These are phyloP conservation scores for Lactarius indigo DNA, from an alignment of 768 basidiomycete species.

Conservation along the genomic window DNA sequence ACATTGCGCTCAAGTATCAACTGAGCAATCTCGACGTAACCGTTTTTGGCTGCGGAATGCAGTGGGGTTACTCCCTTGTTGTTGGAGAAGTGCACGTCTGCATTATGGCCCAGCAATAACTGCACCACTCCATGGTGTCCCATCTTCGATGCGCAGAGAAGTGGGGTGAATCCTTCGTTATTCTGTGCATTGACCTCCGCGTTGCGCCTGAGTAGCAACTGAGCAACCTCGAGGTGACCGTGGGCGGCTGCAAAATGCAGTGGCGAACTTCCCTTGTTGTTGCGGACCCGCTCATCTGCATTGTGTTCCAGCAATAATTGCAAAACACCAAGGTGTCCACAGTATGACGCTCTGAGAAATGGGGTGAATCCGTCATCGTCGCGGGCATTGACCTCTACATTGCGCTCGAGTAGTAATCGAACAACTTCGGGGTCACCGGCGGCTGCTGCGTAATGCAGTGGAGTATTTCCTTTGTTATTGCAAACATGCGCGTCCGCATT, in stretches of 20 bases:
- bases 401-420: background rate
- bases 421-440: background rate
- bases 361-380: background rate
- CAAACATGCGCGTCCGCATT: background rate
- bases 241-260: background rate
- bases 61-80: background rate
- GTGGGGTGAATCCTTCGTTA: background rate
- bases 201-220: background rate
- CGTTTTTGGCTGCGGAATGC: background rate
- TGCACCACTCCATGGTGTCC: background rate
- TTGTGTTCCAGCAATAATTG: background rate
- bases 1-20: background rate
- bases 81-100: background rate
- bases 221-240: background rate
- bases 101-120: background rate
- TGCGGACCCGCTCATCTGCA: background rate
- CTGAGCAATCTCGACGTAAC: background rate
- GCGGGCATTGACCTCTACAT: background rate
- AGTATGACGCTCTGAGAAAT: background rate
- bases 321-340: background rate
- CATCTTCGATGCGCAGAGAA: background rate
- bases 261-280: background rate
- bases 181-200: background rate
- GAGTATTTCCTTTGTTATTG: background rate
- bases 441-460: background rate